Evolutionary conservation across 257 asterid species (phyloP).

Genomic region (Fraxinus cuspidata): DNA sequence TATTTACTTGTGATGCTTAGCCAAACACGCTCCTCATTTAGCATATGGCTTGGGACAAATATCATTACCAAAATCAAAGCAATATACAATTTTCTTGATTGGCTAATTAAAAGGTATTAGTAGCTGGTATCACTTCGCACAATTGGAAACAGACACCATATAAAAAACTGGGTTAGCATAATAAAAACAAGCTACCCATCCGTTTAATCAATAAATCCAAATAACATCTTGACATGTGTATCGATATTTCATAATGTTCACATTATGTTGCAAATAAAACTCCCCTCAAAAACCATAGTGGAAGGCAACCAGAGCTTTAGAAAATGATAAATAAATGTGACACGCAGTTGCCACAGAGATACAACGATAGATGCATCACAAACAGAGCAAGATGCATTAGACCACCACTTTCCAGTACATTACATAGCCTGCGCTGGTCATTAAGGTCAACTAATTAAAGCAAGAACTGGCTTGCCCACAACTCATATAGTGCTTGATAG

Average conservation of each 20-base stretch:
- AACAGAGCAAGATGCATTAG: background rate
- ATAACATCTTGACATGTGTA: too few relatives aligned
- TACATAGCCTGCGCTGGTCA: background rate
- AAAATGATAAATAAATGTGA: too few relatives aligned
- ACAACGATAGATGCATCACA: background rate
- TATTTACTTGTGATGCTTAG: background rate
- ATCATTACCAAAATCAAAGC: background rate
- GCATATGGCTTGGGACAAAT: background rate
- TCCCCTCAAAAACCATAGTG: too few relatives aligned
- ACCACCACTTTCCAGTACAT: background rate
- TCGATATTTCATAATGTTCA: too few relatives aligned
- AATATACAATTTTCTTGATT: background rate
- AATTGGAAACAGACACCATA: background rate
- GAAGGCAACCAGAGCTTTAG: too few relatives aligned
- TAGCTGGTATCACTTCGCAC: background rate
- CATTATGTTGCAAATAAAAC: too few relatives aligned
- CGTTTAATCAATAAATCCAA: too few relatives aligned
- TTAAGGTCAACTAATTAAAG: background rate
- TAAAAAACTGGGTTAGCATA: background rate
- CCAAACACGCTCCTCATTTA: background rate
- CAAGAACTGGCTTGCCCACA: background rate
- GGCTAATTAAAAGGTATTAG: background rate
- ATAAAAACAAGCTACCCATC: too few relatives aligned
- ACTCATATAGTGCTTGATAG: background rate
- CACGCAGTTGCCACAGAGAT: background rate